A percentile compares a stretch with the other conserved stretches of the same genome.
Evolutionary conservation across 805 yeast species (phyloP).

Genomic region (Barnettozyma wickerhamii): DNA sequence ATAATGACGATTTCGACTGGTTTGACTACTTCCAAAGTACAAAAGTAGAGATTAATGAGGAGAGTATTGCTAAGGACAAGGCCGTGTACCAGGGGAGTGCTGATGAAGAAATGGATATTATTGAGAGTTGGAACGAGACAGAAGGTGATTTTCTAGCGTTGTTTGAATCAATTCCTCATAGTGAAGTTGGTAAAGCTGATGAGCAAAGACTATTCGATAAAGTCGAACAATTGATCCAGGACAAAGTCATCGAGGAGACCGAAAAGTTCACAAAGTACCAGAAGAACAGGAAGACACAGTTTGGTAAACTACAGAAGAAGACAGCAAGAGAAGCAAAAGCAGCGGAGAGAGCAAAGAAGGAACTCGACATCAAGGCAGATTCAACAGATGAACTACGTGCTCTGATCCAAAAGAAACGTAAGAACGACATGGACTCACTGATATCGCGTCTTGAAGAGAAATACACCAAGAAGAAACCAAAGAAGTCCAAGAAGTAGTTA

Average conservation of each 20-base stretch:
- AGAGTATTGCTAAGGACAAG: constrained; percentile 66
- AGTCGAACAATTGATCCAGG: constrained; percentile 41
- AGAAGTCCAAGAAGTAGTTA: constrained; percentile 32
- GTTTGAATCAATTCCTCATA: constrained; percentile 75
- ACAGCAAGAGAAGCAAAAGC: constrained; percentile 63
- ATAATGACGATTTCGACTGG: constrained; percentile 46
- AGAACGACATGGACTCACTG: constrained; percentile 39
- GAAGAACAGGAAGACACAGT: constrained; percentile 42
- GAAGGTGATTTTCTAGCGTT: constrained; percentile 67
- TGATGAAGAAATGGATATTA: constrained; percentile 61
- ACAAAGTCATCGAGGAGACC: constrained; percentile 33
- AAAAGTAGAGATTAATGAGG: constrained; percentile 50
- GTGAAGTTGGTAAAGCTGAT: constrained; percentile 54
- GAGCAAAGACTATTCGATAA: constrained; percentile 56
- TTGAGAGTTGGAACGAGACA: constrained; percentile 49
- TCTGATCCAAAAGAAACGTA: constrained; percentile 45
- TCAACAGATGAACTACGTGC: constrained; percentile 40
- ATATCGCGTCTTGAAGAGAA: constrained; percentile 46
- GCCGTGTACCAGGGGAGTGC: constrained; percentile 54
- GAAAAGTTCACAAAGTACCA: constrained; percentile 48
- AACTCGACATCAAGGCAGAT: constrained; percentile 26
- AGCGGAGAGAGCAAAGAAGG: constrained; percentile 45
- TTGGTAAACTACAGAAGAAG: constrained; percentile 43
- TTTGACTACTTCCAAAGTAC: constrained; percentile 46
- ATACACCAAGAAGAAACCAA: constrained; percentile 33